phyloP scores from a whole-genome alignment of 352 stramenopile genomes.

The Globisporangium mamillatum region DNA sequence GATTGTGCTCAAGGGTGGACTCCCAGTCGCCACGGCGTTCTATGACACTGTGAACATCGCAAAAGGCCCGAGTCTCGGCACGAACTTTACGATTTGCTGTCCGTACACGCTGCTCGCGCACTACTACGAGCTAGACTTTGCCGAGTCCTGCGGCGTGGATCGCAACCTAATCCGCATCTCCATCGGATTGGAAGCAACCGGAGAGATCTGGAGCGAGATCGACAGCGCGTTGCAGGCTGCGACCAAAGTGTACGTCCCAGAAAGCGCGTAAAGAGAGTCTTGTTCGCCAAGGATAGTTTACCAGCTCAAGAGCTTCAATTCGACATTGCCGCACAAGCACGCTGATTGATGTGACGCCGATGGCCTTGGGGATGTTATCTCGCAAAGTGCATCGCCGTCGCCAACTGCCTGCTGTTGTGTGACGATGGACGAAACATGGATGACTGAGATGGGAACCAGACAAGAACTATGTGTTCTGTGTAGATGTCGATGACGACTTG shows the following conservation, averaged over 20 bases:
- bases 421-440: background rate
- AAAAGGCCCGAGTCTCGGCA: conserved; percentile 89
- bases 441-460: background rate
- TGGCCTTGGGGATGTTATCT: background rate
- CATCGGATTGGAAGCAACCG: conserved; percentile 86
- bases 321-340: background rate
- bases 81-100: conserved; percentile 93
- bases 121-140: conserved; percentile 92
- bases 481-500: background rate
- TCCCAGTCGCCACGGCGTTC: conserved; percentile 74
- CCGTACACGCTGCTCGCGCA: conserved; percentile 93
- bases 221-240: conserved; percentile 41
- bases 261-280: background rate
- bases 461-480: background rate
- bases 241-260: conserved; percentile 12
- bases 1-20: conserved; percentile 74
- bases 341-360: conserved; percentile 9
- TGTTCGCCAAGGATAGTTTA: background rate
- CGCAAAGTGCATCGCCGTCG: background rate
- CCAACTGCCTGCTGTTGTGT: conserved; percentile 5
- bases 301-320: background rate
- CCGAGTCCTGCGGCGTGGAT: conserved; percentile 87
- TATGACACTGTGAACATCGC: conserved; percentile 86
- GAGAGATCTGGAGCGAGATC: conserved; percentile 68
- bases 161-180: conserved; percentile 91